phyloP scores from a whole-genome alignment of 164 flowering plant genomes.

The Piper betle region DNA sequence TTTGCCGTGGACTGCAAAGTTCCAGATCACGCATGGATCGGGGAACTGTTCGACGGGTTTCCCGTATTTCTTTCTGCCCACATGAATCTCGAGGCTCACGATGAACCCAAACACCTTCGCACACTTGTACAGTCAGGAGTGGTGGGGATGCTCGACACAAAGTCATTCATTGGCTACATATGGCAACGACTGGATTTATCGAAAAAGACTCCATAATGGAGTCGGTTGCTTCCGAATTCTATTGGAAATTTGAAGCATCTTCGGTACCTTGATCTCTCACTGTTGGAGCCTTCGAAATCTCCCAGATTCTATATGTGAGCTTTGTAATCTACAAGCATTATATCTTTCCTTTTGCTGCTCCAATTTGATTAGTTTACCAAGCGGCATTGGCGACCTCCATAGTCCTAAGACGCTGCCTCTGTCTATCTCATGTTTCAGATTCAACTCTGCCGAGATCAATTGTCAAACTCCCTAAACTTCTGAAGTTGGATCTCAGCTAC shows the following conservation, averaged over 20 bases:
- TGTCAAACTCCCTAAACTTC: background rate
- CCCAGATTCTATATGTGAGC: background rate
- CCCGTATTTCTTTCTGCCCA: too few relatives aligned
- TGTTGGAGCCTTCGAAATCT: background rate
- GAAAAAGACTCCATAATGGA: background rate
- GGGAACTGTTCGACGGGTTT: too few relatives aligned
- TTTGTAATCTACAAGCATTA: background rate
- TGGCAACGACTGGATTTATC: slow-evolving; percentile 3
- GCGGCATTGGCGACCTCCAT: background rate
- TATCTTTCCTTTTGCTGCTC: background rate
- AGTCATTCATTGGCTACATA: too few relatives aligned
- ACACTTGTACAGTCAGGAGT: too few relatives aligned
- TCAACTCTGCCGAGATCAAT: background rate
- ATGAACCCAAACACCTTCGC: too few relatives aligned
- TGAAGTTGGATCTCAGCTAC: background rate
- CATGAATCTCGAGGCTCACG: too few relatives aligned
- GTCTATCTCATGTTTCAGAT: background rate
- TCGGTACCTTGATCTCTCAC: slow-evolving; percentile 4
- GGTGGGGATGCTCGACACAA: too few relatives aligned
- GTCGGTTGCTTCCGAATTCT: slow-evolving; percentile 1
- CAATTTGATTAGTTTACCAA: background rate
- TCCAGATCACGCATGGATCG: background rate
- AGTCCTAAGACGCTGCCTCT: background rate
- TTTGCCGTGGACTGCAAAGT: too few relatives aligned
- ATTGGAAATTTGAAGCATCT: slow-evolving; percentile 6